Conservation (phyloP, 208 protist genomes). For the Trypanosoma lewisi region DNA sequence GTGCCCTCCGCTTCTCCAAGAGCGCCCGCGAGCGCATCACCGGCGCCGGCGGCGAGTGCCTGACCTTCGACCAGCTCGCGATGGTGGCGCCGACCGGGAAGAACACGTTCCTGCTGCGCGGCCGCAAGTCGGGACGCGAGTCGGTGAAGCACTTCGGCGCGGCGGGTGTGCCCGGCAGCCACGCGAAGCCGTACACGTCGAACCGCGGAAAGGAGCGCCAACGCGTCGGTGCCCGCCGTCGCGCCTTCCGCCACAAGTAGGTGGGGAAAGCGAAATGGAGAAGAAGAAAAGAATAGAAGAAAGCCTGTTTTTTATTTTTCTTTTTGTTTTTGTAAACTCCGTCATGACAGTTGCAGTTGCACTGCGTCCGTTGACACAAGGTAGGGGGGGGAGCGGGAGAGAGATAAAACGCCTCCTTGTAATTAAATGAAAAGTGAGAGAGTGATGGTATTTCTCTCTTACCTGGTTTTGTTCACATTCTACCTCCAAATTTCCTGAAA, state of each 20-base stretch:
- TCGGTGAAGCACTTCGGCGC: slow-evolving; percentile 98
- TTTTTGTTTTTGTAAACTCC: slow-evolving; percentile 11
- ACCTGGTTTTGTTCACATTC: too few species aligned
- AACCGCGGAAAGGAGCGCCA: slow-evolving; percentile 92
- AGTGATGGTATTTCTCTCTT: too few species aligned
- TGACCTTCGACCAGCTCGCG: slow-evolving; percentile 99
- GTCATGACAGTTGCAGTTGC: background rate
- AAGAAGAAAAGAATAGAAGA: slow-evolving; percentile 1
- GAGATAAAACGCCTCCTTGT: too few species aligned
- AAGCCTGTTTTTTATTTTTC: slow-evolving; percentile 15
- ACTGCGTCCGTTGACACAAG: background rate
- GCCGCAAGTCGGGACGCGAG: slow-evolving; percentile 93
- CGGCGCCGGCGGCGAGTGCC: slow-evolving; percentile 97
- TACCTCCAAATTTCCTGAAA: too few species aligned
- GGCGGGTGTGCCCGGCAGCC: slow-evolving; percentile 91
- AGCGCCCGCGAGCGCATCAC: slow-evolving; percentile 97
- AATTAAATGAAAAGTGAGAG: too few species aligned
- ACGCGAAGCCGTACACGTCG: slow-evolving; percentile 82
- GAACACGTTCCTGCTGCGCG: slow-evolving; percentile 98
- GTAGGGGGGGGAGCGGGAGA: too few species aligned
- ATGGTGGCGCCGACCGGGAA: slow-evolving; percentile 96
- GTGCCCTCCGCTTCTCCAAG: slow-evolving; percentile 98
- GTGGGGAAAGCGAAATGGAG: slow-evolving; percentile 3
- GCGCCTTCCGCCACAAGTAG: slow-evolving; percentile 32
- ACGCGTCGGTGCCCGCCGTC: slow-evolving; percentile 60